These are phyloP conservation scores for Zhuliangozyma blackwelliae DNA, from an alignment of 1,139 yeast genomes.

Conservation along the genomic window DNA sequence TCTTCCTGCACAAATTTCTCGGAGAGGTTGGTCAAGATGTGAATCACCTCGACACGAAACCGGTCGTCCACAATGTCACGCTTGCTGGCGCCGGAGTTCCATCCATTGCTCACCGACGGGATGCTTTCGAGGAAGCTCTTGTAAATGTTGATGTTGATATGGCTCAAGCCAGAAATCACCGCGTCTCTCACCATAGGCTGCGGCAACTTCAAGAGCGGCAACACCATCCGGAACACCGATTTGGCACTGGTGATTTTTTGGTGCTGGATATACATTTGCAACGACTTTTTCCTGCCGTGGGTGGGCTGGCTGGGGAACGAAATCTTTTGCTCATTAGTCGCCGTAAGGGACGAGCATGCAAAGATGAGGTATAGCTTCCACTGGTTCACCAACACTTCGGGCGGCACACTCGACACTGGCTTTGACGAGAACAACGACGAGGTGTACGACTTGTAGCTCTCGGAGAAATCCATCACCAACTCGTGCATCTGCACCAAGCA, in stretches of 20 bases:
- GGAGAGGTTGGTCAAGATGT: slow-evolving; percentile 67
- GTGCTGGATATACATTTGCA: slow-evolving; percentile 78
- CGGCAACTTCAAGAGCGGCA: slow-evolving; percentile 72
- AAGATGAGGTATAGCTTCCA: slow-evolving; percentile 87
- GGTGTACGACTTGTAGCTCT: slow-evolving; percentile 41
- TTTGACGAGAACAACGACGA: slow-evolving; percentile 37
- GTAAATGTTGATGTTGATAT: slow-evolving; percentile 86
- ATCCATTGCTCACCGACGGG: slow-evolving; percentile 56
- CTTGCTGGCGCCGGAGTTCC: slow-evolving; percentile 38
- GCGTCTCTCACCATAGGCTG: slow-evolving; percentile 79
- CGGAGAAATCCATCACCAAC: slow-evolving; percentile 60
- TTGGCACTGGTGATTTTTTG: slow-evolving; percentile 92
- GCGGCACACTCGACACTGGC: slow-evolving; percentile 37
- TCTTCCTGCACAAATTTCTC: slow-evolving; percentile 49
- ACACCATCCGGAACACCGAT: slow-evolving; percentile 81
- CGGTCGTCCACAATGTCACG: slow-evolving; percentile 43
- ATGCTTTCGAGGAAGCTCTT: slow-evolving; percentile 76
- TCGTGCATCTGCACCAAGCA: slow-evolving; percentile 89
- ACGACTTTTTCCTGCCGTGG: slow-evolving; percentile 68
- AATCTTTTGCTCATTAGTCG: slow-evolving; percentile 79
- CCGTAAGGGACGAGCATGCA: slow-evolving; percentile 87
- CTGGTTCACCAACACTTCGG: slow-evolving; percentile 76
- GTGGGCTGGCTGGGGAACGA: slow-evolving; percentile 57
- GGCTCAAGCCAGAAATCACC: slow-evolving; percentile 79
- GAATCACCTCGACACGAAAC: slow-evolving; percentile 72